Conservation (phyloP, 2,329 filamentous ascomycete species). For the Monilinia aucupariae region DNA sequence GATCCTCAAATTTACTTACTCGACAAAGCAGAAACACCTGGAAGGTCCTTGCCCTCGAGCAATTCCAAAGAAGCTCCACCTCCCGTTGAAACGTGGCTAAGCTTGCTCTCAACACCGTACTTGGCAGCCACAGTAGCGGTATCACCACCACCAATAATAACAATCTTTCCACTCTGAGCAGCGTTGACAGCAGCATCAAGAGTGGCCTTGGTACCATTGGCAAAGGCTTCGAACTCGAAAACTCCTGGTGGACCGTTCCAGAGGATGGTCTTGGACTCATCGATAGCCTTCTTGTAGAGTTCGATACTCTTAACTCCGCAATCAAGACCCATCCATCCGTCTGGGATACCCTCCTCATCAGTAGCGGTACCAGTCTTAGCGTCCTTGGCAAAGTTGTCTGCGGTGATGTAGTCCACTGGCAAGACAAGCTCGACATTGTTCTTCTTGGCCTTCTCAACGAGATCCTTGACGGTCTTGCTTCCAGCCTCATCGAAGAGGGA, state of each 20-base stretch:
- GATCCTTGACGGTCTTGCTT: conserved; percentile 79
- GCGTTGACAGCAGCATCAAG: conserved; percentile 83
- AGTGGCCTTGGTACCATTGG: conserved; percentile 84
- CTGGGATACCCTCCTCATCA: conserved; percentile 83
- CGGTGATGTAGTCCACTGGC: conserved; percentile 91
- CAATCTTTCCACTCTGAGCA: conserved; percentile 79
- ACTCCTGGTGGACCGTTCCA: conserved; percentile 98
- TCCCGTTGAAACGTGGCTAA: conserved; percentile 96
- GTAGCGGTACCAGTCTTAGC: conserved; percentile 76
- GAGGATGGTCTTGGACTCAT: conserved; percentile 87
- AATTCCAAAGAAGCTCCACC: conserved; percentile 94
- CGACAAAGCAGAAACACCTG: conserved; percentile 88
- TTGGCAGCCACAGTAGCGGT: conserved; percentile 97
- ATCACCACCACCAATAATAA: conserved; percentile 98
- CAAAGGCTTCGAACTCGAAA: conserved; percentile 95
- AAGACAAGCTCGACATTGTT: conserved; percentile 94
- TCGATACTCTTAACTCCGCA: conserved; percentile 83
- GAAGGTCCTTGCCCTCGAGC: conserved; percentile 95
- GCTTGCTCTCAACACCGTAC: conserved; percentile 91
- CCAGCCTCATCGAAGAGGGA: conserved; percentile 91
- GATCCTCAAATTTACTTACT: conserved; percentile 51
- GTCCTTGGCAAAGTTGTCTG: conserved; percentile 87
- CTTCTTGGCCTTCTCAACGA: conserved; percentile 93
- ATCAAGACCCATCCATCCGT: conserved; percentile 98
- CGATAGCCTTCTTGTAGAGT: conserved; percentile 83